Percentiles rank a stretch among this genome's conserved stretches.
These are phyloP conservation scores for Spergularia marina DNA, from an alignment of 148 eudicot species.

Conservation along the genomic window DNA sequence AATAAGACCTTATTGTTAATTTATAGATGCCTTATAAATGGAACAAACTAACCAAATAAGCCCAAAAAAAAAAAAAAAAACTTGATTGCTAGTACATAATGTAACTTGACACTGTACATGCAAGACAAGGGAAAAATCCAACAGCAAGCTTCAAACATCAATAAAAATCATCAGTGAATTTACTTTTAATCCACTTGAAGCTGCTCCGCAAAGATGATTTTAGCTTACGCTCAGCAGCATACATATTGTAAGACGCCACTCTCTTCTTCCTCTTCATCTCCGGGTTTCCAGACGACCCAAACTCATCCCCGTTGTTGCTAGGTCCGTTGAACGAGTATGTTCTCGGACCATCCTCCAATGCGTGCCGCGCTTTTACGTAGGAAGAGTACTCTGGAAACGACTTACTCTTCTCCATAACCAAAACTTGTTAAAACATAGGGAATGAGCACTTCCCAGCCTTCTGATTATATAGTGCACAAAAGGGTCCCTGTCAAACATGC, in stretches of 20 bases:
- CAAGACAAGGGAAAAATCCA: not conserved
- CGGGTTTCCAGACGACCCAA: constrained; percentile 42
- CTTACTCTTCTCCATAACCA: constrained; percentile 72
- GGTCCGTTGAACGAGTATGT: constrained; percentile 82
- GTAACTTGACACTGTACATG: too few relatives aligned
- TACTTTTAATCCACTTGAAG: constrained; percentile 93
- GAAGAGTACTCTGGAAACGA: constrained; percentile 62
- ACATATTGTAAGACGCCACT: constrained; percentile 79
- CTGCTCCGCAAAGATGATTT: constrained; percentile 72
- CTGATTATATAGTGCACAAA: constrained; percentile 17
- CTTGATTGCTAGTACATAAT: too few relatives aligned
- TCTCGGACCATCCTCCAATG: constrained; percentile 52
- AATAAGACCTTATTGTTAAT: too few relatives aligned
- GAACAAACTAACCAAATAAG: too few relatives aligned
- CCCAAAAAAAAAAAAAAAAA: too few relatives aligned
- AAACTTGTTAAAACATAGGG: not conserved
- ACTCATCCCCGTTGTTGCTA: constrained; percentile 38
- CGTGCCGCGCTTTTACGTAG: constrained; percentile 55
- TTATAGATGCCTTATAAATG: too few relatives aligned
- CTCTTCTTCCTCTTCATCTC: constrained; percentile 90
- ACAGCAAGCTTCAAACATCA: constrained; percentile 21
- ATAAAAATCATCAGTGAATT: constrained; percentile 45
- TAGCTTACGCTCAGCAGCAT: constrained; percentile 83
- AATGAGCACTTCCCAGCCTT: constrained; percentile 14
- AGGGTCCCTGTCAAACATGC: constrained; percentile 19